Conservation (phyloP, 2,329 filamentous ascomycete genomes). For the Venturia nashicola region DNA sequence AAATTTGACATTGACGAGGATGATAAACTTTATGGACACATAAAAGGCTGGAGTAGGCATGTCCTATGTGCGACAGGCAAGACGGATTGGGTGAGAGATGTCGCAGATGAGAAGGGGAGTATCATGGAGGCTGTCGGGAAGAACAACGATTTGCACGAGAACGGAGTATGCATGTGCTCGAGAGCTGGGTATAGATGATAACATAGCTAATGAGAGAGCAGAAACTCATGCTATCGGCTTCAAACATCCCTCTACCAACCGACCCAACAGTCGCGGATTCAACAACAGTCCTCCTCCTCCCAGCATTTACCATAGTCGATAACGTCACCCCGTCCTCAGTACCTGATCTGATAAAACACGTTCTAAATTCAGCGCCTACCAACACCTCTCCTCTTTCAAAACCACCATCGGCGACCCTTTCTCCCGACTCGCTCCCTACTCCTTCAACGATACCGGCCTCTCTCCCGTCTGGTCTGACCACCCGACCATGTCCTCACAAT, state of each 20-base stretch:
- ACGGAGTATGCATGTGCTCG: constrained; percentile 45
- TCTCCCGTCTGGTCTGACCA: constrained; percentile 32
- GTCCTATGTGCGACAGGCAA: constrained; percentile 90
- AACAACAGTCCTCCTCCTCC: constrained; percentile 72
- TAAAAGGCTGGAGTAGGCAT: constrained; percentile 83
- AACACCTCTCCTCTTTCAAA: constrained; percentile 50
- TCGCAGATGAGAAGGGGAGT: constrained; percentile 61
- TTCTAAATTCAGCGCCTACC: constrained; percentile 62
- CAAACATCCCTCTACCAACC: constrained; percentile 73
- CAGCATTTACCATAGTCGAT: constrained; percentile 71
- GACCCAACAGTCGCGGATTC: constrained; percentile 49
- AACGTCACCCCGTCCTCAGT: constrained; percentile 69
- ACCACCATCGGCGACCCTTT: background rate
- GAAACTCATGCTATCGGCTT: constrained; percentile 83
- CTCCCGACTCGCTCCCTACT: background rate
- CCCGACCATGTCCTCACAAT: constrained; percentile 64
- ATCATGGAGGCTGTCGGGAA: constrained; percentile 42
- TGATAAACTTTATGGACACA: constrained; percentile 71
- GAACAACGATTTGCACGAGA: constrained; percentile 45
- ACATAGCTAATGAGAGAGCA: constrained; percentile 22
- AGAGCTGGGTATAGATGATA: background rate
- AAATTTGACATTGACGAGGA: constrained; percentile 59
- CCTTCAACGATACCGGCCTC: constrained; percentile 14
- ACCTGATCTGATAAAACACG: constrained; percentile 55
- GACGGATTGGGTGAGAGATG: constrained; percentile 57